Evolutionary conservation across 177 flowering plant species (phyloP).

Genomic region (Vitis hybrid): DNA sequence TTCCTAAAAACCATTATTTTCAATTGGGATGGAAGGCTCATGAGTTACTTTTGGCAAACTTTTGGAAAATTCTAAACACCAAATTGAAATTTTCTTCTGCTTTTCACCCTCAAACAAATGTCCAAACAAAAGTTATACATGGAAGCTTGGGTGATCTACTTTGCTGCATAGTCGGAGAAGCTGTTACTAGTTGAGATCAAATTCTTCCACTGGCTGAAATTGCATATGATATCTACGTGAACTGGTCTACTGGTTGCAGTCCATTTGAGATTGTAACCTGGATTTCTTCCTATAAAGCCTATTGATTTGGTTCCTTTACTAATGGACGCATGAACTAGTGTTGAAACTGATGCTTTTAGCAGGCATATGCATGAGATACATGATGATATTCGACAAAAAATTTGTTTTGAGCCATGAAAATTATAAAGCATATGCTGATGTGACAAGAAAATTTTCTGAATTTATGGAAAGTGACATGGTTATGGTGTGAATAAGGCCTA

Average conservation of each 20-base stretch:
- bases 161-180: no score
- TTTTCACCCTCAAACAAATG: constrained; percentile 12
- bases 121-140: no score
- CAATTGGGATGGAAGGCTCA: no score
- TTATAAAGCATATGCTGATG: constrained; percentile 7
- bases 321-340: neutral
- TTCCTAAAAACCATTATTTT: no score
- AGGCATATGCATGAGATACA: constrained; percentile 1
- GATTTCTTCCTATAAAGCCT: neutral
- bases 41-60: no score
- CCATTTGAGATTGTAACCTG: neutral
- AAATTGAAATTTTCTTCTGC: neutral
- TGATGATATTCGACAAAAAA: neutral
- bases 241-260: neutral
- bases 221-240: constrained; percentile 1
- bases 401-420: neutral
- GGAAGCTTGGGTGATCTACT: no score
- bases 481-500: neutral
- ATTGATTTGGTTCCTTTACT: neutral
- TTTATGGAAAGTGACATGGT: neutral
- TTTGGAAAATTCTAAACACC: no score
- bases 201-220: neutral
- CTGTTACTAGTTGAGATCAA: no score
- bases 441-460: neutral
- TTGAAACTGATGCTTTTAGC: neutral